Percentiles rank a stretch among this genome's conserved stretches.
phyloP scores from a whole-genome alignment of 345 rosid genomes.

The Hibiscus tridactylites region DNA sequence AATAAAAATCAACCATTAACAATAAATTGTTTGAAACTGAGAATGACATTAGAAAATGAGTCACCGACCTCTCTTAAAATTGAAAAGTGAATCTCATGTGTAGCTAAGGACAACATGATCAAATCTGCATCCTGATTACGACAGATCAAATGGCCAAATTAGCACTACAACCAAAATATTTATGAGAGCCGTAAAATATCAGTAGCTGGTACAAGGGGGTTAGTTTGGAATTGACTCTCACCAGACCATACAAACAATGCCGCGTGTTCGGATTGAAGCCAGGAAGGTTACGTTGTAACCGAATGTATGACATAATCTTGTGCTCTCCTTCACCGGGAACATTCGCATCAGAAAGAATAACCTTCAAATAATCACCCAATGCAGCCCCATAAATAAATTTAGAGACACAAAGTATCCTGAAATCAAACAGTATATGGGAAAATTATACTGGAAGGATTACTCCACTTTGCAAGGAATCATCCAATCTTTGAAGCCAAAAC shows the following conservation, averaged over 20 bases:
- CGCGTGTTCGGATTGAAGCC: conserved; percentile 93
- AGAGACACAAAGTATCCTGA: conserved; percentile 48
- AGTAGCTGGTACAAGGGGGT: background rate
- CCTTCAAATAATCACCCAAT: conserved; percentile 74
- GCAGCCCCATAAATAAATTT: conserved; percentile 53
- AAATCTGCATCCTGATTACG: conserved; percentile 89
- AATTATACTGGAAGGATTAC: conserved; percentile 41
- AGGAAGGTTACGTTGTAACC: conserved; percentile 70
- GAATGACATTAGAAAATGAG: conserved; percentile 5
- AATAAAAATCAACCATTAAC: conserved; percentile 1
- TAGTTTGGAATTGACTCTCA: conserved; percentile 24
- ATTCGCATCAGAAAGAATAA: conserved; percentile 94
- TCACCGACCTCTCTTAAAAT: conserved; percentile 82
- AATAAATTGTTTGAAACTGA: background rate
- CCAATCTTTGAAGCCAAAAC: conserved; percentile 30
- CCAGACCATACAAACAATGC: conserved; percentile 92
- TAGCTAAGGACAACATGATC: conserved; percentile 92
- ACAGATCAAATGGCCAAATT: conserved; percentile 6
- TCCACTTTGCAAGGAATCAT: conserved; percentile 41
- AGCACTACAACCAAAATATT: background rate
- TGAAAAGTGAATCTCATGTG: conserved; percentile 98
- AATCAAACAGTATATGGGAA: conserved; percentile 28
- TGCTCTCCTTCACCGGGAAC: conserved; percentile 99
- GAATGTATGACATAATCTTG: conserved; percentile 92
- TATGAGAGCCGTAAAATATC: background rate